Base-by-base conservation (phyloP, 2,329 filamentous ascomycete genomes). In the Beauveria asiatica region DNA sequence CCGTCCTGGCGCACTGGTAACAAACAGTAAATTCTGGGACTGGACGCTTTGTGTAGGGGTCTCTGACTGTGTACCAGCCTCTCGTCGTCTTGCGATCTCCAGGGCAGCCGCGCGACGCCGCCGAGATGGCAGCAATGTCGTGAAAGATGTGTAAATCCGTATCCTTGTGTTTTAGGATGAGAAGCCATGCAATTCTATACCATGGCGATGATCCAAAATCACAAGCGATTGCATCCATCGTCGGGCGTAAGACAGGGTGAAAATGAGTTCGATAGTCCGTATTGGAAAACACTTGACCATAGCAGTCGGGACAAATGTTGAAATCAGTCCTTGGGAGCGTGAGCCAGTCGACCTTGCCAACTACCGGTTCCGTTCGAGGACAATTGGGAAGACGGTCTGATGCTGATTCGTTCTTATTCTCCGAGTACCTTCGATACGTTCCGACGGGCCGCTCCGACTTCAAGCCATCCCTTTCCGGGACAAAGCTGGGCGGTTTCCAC, bases 241-340 rank as follows among this genome's bases (percentile, higher is more conserved):
- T 75, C 5, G 83, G 77, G 17, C 85, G 83, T 33, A 83, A 79
- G 41, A 83, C 83, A 2, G 73, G 73, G 33, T 75, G 70, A 67
- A 96, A 91, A 39, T 84, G 78, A 17, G 82, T 78, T 2, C 84
- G 80, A 69, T 89, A 95, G 21, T 83, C 78, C 0, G 89, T 88
- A 25, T 82, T 77, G 16, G 80, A 80, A 65, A 93, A 91, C 9
- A 91, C 82, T 6, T 80, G 80, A 3, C 81, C 78, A 70, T 89
- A 91, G 74, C 93, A 97, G 13, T 83, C 83, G 0, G 90, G 89
- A 67, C 93, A 97, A 50, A 97, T 87, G 63, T 90, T 84, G 66
- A 97, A 88, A 13, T 85, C 81, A 62, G 86, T 83, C 16, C 84
- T 83, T 4, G 84, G 83, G 5, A 97, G 78, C 0, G 87, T 92